phyloP scores from a whole-genome alignment of 495 filamentous ascomycete species.

The Penicillium coprophilum region DNA sequence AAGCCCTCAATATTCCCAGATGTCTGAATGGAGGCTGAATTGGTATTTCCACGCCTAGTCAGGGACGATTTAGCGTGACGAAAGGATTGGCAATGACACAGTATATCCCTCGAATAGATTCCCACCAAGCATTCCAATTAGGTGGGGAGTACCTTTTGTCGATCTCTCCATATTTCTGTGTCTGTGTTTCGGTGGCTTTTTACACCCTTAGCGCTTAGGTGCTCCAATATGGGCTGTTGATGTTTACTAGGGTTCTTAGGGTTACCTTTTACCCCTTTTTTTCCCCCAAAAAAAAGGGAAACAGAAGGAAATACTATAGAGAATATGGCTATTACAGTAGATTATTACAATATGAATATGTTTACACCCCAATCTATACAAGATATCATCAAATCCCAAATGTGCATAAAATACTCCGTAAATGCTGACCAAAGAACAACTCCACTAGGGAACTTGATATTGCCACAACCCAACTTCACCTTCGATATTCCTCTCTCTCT shows the following conservation, averaged over 20 bases:
- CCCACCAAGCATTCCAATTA: not conserved
- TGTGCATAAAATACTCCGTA: not conserved
- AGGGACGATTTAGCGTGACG: too few species aligned
- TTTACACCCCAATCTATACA: too few species aligned
- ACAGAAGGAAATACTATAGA: not conserved
- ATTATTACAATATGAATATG: too few species aligned
- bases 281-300: not conserved
- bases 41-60: too few species aligned
- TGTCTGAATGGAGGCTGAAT: constrained; percentile 4
- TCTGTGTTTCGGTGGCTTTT: not conserved
- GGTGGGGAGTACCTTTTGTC: too few species aligned
- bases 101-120: too few species aligned
- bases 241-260: not conserved
- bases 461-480: constrained; percentile 24
- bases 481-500: constrained; percentile 13
- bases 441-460: constrained; percentile 7
- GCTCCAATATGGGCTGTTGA: not conserved
- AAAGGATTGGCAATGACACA: too few species aligned
- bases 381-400: not conserved
- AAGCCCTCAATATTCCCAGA: too few species aligned
- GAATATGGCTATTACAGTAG: too few species aligned
- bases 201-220: not conserved
- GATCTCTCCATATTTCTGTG: not conserved
- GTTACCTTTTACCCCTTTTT: not conserved
- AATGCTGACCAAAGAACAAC: not conserved